These are phyloP conservation scores for Phytophthora nicotianae DNA, from an alignment of 352 stramenopile species.

Conservation along the genomic window DNA sequence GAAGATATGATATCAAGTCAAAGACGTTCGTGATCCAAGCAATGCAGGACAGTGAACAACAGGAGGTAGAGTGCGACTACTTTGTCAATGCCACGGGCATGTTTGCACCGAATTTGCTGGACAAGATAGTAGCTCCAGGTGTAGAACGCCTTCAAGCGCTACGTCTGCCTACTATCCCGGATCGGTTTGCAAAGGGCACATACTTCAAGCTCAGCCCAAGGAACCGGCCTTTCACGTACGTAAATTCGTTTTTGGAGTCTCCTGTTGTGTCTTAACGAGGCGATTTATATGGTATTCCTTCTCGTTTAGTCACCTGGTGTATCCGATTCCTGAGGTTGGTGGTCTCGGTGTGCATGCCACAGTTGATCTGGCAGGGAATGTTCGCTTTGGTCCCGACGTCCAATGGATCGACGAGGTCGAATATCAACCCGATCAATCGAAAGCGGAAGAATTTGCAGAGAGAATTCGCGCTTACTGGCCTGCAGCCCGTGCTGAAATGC, in stretches of 20 bases:
- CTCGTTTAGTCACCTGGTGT: slow-evolving; percentile 87
- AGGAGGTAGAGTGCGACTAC: slow-evolving; percentile 88
- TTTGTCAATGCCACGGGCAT: slow-evolving; percentile 95
- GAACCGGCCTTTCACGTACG: slow-evolving; percentile 64
- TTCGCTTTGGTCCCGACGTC: slow-evolving; percentile 97
- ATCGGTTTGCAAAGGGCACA: slow-evolving; percentile 94
- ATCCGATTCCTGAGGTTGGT: slow-evolving; percentile 94
- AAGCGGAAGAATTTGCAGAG: slow-evolving; percentile 61
- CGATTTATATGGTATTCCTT: not conserved
- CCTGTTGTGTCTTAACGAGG: not conserved
- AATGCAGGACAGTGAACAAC: slow-evolving; percentile 40
- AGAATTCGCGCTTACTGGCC: slow-evolving; percentile 95
- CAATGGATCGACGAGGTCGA: slow-evolving; percentile 93
- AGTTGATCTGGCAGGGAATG: slow-evolving; percentile 91
- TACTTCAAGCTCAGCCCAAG: slow-evolving; percentile 92
- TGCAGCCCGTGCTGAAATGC: slow-evolving; percentile 62
- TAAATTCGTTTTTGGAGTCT: not conserved
- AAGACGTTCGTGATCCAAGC: slow-evolving; percentile 45
- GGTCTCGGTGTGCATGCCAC: slow-evolving; percentile 97
- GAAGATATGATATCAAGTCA: slow-evolving; percentile 32
- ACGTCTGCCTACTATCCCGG: slow-evolving; percentile 39
- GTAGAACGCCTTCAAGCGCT: not conserved
- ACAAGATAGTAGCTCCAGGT: slow-evolving; percentile 30
- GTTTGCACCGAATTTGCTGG: slow-evolving; percentile 56
- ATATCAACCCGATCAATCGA: slow-evolving; percentile 76